Conservation (phyloP, 2,329 filamentous ascomycete genomes). For the Metarhizium sp. region DNA sequence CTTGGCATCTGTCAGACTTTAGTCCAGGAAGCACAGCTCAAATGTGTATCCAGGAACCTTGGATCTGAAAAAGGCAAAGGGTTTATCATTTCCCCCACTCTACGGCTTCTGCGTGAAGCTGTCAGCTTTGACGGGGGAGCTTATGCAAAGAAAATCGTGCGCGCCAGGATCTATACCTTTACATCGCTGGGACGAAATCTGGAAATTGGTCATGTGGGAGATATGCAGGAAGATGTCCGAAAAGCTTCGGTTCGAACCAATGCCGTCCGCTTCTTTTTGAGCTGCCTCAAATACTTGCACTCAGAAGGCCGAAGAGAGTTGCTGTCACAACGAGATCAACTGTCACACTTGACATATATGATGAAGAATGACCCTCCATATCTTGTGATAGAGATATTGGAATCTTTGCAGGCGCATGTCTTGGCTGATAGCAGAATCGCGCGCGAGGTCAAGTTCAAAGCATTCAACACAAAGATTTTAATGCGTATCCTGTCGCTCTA, state of each 20-base stretch:
- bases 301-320: slow-evolving; percentile 73
- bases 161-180: slow-evolving; percentile 68
- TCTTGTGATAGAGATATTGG: slow-evolving; percentile 65
- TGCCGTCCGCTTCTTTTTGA: slow-evolving; percentile 71
- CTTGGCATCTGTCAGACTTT: slow-evolving; percentile 72
- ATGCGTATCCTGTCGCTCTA: slow-evolving; percentile 65
- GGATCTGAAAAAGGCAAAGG: slow-evolving; percentile 75
- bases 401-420: slow-evolving; percentile 59
- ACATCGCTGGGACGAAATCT: slow-evolving; percentile 75
- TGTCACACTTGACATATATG: slow-evolving; percentile 73
- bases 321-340: slow-evolving; percentile 67
- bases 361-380: slow-evolving; percentile 70
- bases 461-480: slow-evolving; percentile 67
- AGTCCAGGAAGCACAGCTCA: slow-evolving; percentile 70
- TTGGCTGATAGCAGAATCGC: slow-evolving; percentile 67
- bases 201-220: slow-evolving; percentile 52
- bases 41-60: slow-evolving; percentile 69
- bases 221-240: slow-evolving; percentile 50
- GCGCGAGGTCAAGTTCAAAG: slow-evolving; percentile 62
- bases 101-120: slow-evolving; percentile 80
- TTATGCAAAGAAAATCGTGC: slow-evolving; percentile 68
- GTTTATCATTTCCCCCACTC: slow-evolving; percentile 77
- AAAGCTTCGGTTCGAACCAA: slow-evolving; percentile 76
- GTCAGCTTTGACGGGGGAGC: slow-evolving; percentile 77
- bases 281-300: slow-evolving; percentile 69